Base-by-base conservation (phyloP, 2,329 filamentous ascomycete genomes). In the Microdochium paspali region DNA sequence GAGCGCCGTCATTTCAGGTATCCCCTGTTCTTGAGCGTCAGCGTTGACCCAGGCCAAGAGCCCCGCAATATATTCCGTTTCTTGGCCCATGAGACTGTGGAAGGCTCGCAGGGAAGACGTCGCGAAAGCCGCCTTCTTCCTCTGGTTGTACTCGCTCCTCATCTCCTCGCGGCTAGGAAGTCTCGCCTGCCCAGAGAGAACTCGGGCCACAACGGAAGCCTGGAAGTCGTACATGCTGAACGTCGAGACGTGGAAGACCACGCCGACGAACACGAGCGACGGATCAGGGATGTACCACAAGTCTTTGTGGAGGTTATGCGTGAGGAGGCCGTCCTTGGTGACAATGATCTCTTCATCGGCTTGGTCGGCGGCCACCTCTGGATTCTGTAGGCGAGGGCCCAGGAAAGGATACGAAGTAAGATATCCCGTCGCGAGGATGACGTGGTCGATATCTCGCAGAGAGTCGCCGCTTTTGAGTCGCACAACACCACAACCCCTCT, bases 161-260 rank as follows among this genome's bases (percentile, higher is more conserved):
- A 68, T 79, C 0, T 53, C 61, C 1, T 65, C 62, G 26, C 60
- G 45, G 0, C 58, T 50, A 0, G 81, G 80, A 20, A 84, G 57
- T 1, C 55, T 51, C 0, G 70, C 71, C 26, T 68, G 65, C 0
- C 77, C 79, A 0, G 76, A 66, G 3, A 82, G 69, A 0, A 82
- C 73, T 2, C 77, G 71, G 0, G 82, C 76, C 0, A 84, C 66
- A 0, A 72, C 74, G 52, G 82, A 76, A 0, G 80, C 81, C 57
- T 87, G 84, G 53, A 84, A 85, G 50, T 87, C 83, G 50, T 85
- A 87, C 0, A 86, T 66, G 0, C 79, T 80, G 55, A 86, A 87
- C 0, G 83, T 86, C 0, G 81, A 80, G 0, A 78, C 78, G 55
- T 84, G 77, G 55, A 80, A 85, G 0, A 80, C 81, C 0, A 82